Conservation (phyloP, 306 rosid genomes). For the Dalbergia cochinchinensis region DNA sequence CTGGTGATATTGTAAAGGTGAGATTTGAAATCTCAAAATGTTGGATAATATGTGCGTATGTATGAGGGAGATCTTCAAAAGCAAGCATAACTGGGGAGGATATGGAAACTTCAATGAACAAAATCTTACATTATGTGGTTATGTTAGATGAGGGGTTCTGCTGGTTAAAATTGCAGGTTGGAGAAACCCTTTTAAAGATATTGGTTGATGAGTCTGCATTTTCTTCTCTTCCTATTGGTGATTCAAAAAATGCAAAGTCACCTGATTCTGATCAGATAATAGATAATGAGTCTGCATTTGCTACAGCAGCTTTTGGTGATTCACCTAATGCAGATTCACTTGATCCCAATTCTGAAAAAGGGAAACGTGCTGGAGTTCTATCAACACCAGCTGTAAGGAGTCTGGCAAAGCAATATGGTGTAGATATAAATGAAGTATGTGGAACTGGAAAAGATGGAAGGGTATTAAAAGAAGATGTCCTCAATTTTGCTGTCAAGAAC, state of each 20-base stretch:
- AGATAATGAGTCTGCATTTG: constrained; percentile 52
- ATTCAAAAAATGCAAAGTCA: constrained; percentile 53
- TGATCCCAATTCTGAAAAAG: constrained; percentile 49
- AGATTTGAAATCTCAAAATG: constrained; percentile 29
- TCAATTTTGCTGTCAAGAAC: constrained; percentile 65
- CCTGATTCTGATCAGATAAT: constrained; percentile 54
- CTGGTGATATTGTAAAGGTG: constrained; percentile 94
- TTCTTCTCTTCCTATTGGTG: constrained; percentile 42
- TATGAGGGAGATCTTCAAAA: neutral
- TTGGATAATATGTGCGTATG: neutral
- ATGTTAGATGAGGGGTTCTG: constrained; percentile 23
- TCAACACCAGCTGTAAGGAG: constrained; percentile 84
- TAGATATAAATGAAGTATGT: constrained; percentile 71
- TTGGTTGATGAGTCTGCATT: constrained; percentile 53
- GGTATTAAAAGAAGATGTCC: constrained; percentile 78
- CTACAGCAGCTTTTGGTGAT: constrained; percentile 31
- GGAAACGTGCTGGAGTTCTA: constrained; percentile 58
- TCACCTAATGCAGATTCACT: constrained; percentile 44
- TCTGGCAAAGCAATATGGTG: constrained; percentile 81
- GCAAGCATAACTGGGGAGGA: constrained; percentile 18
- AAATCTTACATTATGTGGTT: constrained; percentile 26
- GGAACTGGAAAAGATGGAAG: constrained; percentile 91
- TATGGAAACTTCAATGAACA: neutral
- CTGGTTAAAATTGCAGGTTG: constrained; percentile 71
- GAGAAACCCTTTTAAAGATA: constrained; percentile 83